These are phyloP conservation scores for Cryptosporidium ryanae DNA, from an alignment of 169 alveolate genomes.

Conservation along the genomic window DNA sequence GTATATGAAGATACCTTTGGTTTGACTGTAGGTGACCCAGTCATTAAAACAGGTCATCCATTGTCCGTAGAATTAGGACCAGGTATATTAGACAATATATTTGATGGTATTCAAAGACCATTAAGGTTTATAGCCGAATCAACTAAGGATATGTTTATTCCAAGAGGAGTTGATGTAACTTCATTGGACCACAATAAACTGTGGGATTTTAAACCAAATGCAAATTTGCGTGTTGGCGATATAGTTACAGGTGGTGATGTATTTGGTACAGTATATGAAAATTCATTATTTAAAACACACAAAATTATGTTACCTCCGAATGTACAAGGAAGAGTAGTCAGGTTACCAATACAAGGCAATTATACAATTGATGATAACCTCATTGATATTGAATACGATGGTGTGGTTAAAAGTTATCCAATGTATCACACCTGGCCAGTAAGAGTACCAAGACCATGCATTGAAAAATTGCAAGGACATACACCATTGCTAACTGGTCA, in stretches of 20 bases:
- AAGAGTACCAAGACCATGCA: slow-evolving; percentile 97
- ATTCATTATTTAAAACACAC: slow-evolving; percentile 94
- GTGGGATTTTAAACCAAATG: slow-evolving; percentile 93
- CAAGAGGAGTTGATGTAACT: slow-evolving; percentile 96
- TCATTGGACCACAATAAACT: slow-evolving; percentile 90
- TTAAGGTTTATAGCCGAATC: slow-evolving; percentile 91
- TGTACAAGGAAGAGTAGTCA: slow-evolving; percentile 93
- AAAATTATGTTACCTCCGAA: slow-evolving; percentile 96
- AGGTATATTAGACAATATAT: slow-evolving; percentile 94
- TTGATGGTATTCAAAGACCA: slow-evolving; percentile 99
- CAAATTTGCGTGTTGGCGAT: slow-evolving; percentile 90
- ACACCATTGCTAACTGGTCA: slow-evolving; percentile 98
- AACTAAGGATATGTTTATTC: slow-evolving; percentile 92
- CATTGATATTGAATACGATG: slow-evolving; percentile 90
- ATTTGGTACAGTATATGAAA: slow-evolving; percentile 94
- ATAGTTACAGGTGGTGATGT: slow-evolving; percentile 98
- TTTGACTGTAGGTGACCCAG: slow-evolving; percentile 98
- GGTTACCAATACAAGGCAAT: slow-evolving; percentile 94
- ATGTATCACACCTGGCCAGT: slow-evolving; percentile 99
- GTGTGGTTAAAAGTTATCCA: slow-evolving; percentile 86
- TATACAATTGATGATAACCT: slow-evolving; percentile 90
- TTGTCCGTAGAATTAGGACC: slow-evolving; percentile 98
- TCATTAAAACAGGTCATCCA: slow-evolving; percentile 96
- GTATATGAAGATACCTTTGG: slow-evolving; percentile 99
- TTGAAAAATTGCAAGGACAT: slow-evolving; percentile 93